These are phyloP conservation scores for Pseudocercospora pini-densiflorae DNA, from an alignment of 2,329 filamentous ascomycete genomes.

Conservation along the genomic window DNA sequence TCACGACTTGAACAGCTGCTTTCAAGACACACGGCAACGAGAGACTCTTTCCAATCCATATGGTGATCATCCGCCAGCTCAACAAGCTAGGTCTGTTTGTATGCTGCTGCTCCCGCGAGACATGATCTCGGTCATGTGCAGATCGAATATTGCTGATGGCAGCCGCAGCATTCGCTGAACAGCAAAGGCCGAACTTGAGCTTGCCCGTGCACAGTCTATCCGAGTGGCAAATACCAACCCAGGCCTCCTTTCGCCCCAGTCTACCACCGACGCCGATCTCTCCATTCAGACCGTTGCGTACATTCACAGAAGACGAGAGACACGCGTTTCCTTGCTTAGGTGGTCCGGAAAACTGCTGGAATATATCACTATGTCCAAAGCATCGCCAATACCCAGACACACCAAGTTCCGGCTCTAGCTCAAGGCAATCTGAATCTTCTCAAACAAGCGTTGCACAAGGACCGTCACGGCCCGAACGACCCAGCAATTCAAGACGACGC, in stretches of 20 bases:
- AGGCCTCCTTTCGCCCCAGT: constrained; percentile 18
- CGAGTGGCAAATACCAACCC: constrained; percentile 19
- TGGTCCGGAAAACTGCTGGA: constrained; percentile 26
- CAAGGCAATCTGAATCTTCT: constrained; percentile 3
- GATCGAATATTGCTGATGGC: neutral
- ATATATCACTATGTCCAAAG: constrained; percentile 25
- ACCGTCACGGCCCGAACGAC: neutral
- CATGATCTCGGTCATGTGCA: neutral
- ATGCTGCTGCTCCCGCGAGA: neutral
- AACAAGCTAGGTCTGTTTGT: constrained; percentile 14
- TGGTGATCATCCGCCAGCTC: neutral
- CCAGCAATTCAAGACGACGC: constrained; percentile 11
- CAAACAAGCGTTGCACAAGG: neutral
- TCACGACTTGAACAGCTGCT: constrained; percentile 17
- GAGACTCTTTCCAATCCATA: neutral
- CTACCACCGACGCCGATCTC: constrained; percentile 27
- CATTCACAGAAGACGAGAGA: constrained; percentile 25
- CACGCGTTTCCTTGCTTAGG: constrained; percentile 27
- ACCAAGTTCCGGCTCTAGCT: neutral
- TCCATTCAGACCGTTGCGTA: constrained; percentile 22
- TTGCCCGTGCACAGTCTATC: constrained; percentile 8
- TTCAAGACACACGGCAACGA: constrained; percentile 14
- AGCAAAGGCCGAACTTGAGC: constrained; percentile 18
- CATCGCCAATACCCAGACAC: constrained; percentile 20
- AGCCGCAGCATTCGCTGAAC: constrained; percentile 2